These are phyloP conservation scores for Hypoxylon cercidicola DNA, from an alignment of 495 filamentous ascomycete species.

Conservation along the genomic window DNA sequence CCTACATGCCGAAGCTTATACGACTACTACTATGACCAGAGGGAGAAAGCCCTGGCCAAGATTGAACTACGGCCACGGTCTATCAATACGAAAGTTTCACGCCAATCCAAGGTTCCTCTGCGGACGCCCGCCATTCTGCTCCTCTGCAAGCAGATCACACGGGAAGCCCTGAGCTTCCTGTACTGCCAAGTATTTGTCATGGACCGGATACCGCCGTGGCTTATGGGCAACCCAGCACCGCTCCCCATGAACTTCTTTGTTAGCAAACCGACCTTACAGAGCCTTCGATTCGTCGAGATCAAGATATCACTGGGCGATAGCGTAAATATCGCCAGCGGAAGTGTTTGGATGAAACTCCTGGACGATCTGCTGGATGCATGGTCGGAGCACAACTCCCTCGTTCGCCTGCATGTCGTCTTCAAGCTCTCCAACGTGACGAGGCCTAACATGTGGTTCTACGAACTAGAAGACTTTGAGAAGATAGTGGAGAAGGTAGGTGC, in stretches of 20 bases:
- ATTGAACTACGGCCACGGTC: slow-evolving; percentile 21
- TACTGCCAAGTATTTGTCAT: slow-evolving; percentile 42
- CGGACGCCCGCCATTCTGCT: slow-evolving; percentile 48
- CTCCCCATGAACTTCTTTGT: slow-evolving; percentile 46
- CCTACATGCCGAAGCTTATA: slow-evolving; percentile 45
- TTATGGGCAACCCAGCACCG: slow-evolving; percentile 41
- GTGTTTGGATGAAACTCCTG: slow-evolving; percentile 43
- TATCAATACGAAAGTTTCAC: slow-evolving; percentile 19
- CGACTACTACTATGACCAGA: slow-evolving; percentile 42
- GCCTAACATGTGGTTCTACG: slow-evolving; percentile 38
- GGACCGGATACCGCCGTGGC: slow-evolving; percentile 52
- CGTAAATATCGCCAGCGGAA: slow-evolving; percentile 39
- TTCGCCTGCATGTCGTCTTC: slow-evolving; percentile 46
- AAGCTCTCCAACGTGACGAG: slow-evolving; percentile 39
- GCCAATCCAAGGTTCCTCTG: slow-evolving; percentile 29
- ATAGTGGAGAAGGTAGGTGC: slow-evolving; percentile 33
- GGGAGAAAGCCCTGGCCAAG: slow-evolving; percentile 35
- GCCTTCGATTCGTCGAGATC: slow-evolving; percentile 46
- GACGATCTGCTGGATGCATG: slow-evolving; percentile 38
- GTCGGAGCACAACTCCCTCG: slow-evolving; percentile 41
- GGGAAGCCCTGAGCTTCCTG: slow-evolving; percentile 44
- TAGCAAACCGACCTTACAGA: slow-evolving; percentile 44
- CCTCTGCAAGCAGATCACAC: slow-evolving; percentile 50
- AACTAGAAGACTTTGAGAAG: slow-evolving; percentile 36
- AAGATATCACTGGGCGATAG: slow-evolving; percentile 47